Conservation (phyloP, 108 stramenopile species). For the Aurantiochytrium sp. region DNA sequence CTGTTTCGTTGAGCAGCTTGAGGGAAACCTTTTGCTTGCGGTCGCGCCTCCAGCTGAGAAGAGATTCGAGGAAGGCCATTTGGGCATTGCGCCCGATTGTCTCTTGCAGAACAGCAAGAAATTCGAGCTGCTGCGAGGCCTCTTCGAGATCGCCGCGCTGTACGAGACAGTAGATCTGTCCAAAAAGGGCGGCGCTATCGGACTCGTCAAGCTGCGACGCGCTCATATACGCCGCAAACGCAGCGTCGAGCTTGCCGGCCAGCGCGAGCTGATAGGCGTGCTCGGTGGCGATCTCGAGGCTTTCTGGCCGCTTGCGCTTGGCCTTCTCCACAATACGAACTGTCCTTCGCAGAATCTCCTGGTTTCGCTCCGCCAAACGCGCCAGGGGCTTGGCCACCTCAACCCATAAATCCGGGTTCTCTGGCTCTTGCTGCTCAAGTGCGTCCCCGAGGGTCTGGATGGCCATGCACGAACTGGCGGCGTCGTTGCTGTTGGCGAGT, state of each 20-base stretch:
- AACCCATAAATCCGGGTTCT: slow-evolving; percentile 43
- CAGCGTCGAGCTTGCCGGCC: slow-evolving; percentile 42
- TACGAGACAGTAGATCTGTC: slow-evolving; percentile 56
- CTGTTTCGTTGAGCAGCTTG: slow-evolving; percentile 38
- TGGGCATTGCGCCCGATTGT: slow-evolving; percentile 42
- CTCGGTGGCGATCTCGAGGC: slow-evolving; percentile 36
- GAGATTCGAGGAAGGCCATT: slow-evolving; percentile 49
- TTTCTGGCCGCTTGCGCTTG: background rate
- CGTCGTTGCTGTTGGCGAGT: slow-evolving; percentile 31
- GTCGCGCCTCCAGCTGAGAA: slow-evolving; percentile 44
- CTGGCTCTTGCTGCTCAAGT: slow-evolving; percentile 41
- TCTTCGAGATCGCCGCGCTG: slow-evolving; percentile 50
- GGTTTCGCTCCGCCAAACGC: slow-evolving; percentile 38
- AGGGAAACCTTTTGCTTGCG: slow-evolving; percentile 30
- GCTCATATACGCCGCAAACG: slow-evolving; percentile 43
- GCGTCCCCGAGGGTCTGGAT: slow-evolving; percentile 39
- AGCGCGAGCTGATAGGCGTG: slow-evolving; percentile 44
- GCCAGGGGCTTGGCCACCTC: slow-evolving; percentile 38
- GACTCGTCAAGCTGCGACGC: slow-evolving; percentile 48
- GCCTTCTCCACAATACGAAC: slow-evolving; percentile 40
- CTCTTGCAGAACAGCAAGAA: slow-evolving; percentile 55
- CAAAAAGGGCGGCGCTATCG: slow-evolving; percentile 47
- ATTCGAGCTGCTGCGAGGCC: slow-evolving; percentile 62
- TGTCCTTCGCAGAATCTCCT: slow-evolving; percentile 41
- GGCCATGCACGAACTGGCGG: background rate